A percentile compares a stretch with the other conserved stretches of the same genome.
phyloP scores from a whole-genome alignment of 169 alveolate species.

The Plasmodium reichenowi region DNA sequence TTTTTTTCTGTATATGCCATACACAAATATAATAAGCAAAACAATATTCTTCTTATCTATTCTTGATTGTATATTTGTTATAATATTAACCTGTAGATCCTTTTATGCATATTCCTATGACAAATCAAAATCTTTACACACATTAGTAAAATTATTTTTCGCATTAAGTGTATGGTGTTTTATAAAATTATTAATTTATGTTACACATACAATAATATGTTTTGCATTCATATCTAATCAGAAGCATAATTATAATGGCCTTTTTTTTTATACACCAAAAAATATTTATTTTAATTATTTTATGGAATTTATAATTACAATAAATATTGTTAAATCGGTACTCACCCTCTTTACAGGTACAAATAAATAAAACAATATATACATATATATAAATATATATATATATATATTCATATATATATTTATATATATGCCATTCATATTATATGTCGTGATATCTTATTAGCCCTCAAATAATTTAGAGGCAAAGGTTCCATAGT shows the following conservation, averaged over 20 bases:
- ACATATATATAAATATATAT: not conserved
- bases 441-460: too few species aligned
- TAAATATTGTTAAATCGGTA: slow-evolving; percentile 33
- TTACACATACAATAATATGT: slow-evolving; percentile 15
- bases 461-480: too few species aligned
- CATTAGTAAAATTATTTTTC: slow-evolving; percentile 27
- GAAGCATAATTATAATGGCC: slow-evolving; percentile 6
- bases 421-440: not conserved
- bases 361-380: not conserved
- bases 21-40: slow-evolving; percentile 29
- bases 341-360: slow-evolving; percentile 74
- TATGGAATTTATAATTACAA: slow-evolving; percentile 52
- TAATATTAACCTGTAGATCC: slow-evolving; percentile 32
- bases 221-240: slow-evolving; percentile 10
- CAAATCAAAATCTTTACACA: slow-evolving; percentile 24
- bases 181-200: slow-evolving; percentile 34
- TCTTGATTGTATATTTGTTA: slow-evolving; percentile 26
- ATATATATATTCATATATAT: not conserved
- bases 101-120: slow-evolving; percentile 60
- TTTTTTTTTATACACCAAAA: slow-evolving; percentile 9
- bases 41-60: slow-evolving; percentile 44
- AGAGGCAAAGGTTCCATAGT: too few species aligned
- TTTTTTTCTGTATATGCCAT: slow-evolving; percentile 8
- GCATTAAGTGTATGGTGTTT: slow-evolving; percentile 71
- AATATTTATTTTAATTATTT: slow-evolving; percentile 40